phyloP scores from a whole-genome alignment of 768 basidiomycete species.

The Panus rudis region DNA sequence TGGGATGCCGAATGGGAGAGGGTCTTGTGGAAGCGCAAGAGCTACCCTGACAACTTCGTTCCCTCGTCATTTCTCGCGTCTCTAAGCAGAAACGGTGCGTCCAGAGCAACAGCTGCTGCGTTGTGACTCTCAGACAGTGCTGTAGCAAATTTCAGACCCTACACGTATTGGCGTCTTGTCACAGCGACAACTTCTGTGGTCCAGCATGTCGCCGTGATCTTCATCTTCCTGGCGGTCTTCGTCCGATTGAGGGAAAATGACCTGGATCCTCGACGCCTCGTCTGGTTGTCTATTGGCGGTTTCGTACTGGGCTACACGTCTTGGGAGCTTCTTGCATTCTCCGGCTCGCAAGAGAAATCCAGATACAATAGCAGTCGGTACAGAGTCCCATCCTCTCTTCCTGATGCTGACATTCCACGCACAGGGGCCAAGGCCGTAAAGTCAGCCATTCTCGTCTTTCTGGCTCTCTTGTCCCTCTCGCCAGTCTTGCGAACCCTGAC shows the following conservation, averaged over 20 bases:
- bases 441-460: slow-evolving; percentile 80
- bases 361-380: background rate
- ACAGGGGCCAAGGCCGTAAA: slow-evolving; percentile 68
- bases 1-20: slow-evolving; percentile 65
- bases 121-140: slow-evolving; percentile 5
- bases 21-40: slow-evolving; percentile 71
- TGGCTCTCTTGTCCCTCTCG: slow-evolving; percentile 82
- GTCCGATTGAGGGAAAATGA: slow-evolving; percentile 54
- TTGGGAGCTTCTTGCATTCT: slow-evolving; percentile 52
- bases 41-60: slow-evolving; percentile 82
- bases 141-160: slow-evolving; percentile 73
- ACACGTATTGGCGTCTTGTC: slow-evolving; percentile 71
- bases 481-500: slow-evolving; percentile 90
- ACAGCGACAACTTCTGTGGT: slow-evolving; percentile 67
- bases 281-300: slow-evolving; percentile 54
- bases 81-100: slow-evolving; percentile 71
- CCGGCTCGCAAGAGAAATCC: slow-evolving; percentile 3
- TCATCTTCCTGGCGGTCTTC: slow-evolving; percentile 79
- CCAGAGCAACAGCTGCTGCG: background rate
- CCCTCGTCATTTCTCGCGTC: slow-evolving; percentile 73
- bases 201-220: slow-evolving; percentile 76
- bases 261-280: slow-evolving; percentile 63
- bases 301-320: slow-evolving; percentile 54
- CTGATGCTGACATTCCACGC: slow-evolving; percentile 1
- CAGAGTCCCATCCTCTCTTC: background rate